Percentiles rank a stretch among this genome's conserved stretches.
phyloP scores from a whole-genome alignment of 2,329 filamentous ascomycete species.

The Cladophialophora yegresii region DNA sequence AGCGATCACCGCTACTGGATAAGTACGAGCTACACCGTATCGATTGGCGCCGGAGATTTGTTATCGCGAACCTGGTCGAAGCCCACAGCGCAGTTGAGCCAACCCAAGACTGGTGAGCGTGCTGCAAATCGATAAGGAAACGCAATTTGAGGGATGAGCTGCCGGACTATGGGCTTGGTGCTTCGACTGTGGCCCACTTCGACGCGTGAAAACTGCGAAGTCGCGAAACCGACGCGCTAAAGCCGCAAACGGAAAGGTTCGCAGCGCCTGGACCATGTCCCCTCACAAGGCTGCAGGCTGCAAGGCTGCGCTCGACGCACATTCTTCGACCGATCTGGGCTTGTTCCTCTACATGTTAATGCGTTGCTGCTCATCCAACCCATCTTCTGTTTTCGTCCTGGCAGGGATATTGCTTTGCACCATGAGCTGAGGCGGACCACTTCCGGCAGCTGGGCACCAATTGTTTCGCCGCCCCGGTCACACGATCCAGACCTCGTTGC shows the following conservation, averaged over 20 bases:
- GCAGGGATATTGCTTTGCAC: not conserved
- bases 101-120: not conserved
- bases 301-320: not conserved
- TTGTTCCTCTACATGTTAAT: not conserved
- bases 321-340: not conserved
- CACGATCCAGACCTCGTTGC: slow-evolving; percentile 12
- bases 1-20: slow-evolving; percentile 9
- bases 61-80: slow-evolving; percentile 12
- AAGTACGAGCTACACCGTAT: slow-evolving; percentile 1
- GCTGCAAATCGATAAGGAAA: slow-evolving; percentile 1
- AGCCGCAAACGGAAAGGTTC: not conserved
- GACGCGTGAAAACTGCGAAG: not conserved
- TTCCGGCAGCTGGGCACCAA: not conserved
- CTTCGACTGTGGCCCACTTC: not conserved
- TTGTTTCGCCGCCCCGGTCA: not conserved
- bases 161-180: not conserved
- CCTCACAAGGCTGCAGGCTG: not conserved
- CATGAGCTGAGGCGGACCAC: not conserved
- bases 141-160: slow-evolving; percentile 15
- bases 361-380: not conserved
- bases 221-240: not conserved
- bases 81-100: not conserved
- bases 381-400: slow-evolving; percentile 2
- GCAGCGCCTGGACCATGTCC: not conserved
- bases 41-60: slow-evolving; percentile 28